These are phyloP conservation scores for Flammula alnicola DNA, from an alignment of 1,284 basidiomycete species.

Conservation along the genomic window DNA sequence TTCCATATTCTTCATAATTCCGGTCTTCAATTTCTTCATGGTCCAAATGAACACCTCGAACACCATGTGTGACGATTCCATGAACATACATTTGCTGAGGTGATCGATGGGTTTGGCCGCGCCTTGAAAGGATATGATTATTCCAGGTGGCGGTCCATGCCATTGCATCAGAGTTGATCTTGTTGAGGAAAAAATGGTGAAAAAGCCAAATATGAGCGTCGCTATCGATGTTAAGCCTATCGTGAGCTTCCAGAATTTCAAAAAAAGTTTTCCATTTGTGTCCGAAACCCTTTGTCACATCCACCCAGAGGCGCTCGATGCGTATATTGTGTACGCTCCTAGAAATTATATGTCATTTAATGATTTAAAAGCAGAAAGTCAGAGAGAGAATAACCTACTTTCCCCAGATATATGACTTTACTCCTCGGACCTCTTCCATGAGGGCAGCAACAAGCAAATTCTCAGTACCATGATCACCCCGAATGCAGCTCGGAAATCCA, in stretches of 20 bases:
- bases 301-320: slow-evolving; percentile 43
- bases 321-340: slow-evolving; percentile 35
- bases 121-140: slow-evolving; percentile 24
- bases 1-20: no score
- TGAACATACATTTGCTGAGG: slow-evolving; percentile 32
- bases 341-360: neutral
- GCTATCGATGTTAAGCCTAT: slow-evolving; percentile 25
- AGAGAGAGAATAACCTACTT: slow-evolving; percentile 24
- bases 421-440: slow-evolving; percentile 31
- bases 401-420: slow-evolving; percentile 38
- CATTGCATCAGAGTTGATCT: slow-evolving; percentile 27
- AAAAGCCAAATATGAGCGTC: slow-evolving; percentile 32
- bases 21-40: no score
- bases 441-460: slow-evolving; percentile 34
- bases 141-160: slow-evolving; percentile 31
- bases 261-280: slow-evolving; percentile 32
- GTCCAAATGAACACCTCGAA: slow-evolving; percentile 18
- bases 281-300: slow-evolving; percentile 28
- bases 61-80: slow-evolving; percentile 27
- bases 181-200: slow-evolving; percentile 31
- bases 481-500: slow-evolving; percentile 30
- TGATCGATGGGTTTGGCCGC: slow-evolving; percentile 17
- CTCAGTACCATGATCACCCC: slow-evolving; percentile 39
- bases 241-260: slow-evolving; percentile 22
- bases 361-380: slow-evolving; percentile 9